A percentile compares a stretch with the other conserved stretches of the same genome.
phyloP scores from a whole-genome alignment of 305 asterid genomes.

The Plantago rigida region DNA sequence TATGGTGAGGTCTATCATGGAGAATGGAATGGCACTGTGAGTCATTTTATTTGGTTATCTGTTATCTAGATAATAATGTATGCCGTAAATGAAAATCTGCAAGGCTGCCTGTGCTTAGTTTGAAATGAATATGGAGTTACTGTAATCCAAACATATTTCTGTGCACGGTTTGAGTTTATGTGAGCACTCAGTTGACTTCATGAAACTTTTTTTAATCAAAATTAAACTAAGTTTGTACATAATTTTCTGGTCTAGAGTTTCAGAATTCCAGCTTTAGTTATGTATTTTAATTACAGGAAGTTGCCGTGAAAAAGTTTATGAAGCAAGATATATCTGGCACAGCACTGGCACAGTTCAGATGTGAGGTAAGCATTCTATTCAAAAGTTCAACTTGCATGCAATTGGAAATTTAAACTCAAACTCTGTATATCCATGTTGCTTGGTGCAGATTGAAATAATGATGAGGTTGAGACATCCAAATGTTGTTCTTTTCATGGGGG shows the following conservation, averaged over 20 bases:
- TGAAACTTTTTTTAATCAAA: constrained; percentile 8
- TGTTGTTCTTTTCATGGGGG: constrained; percentile 96
- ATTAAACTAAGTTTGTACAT: constrained; percentile 3
- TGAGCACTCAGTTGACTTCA: background rate
- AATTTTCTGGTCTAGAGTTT: background rate
- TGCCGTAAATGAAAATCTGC: constrained; percentile 10
- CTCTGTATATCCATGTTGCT: constrained; percentile 2
- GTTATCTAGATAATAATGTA: constrained; percentile 17
- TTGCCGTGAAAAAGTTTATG: constrained; percentile 93
- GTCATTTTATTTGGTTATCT: constrained; percentile 28
- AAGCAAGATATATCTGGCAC: constrained; percentile 93
- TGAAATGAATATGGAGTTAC: constrained; percentile 10
- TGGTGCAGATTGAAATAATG: constrained; percentile 83
- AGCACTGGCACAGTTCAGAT: constrained; percentile 78
- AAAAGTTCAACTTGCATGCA: background rate
- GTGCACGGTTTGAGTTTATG: constrained; percentile 13
- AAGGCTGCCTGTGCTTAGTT: background rate
- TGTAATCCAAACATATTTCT: constrained; percentile 9
- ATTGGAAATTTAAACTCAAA: constrained; percentile 10
- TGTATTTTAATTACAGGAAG: constrained; percentile 55
- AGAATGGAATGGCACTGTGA: constrained; percentile 95
- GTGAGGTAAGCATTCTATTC: constrained; percentile 53
- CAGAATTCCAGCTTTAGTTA: background rate
- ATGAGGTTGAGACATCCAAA: constrained; percentile 92
- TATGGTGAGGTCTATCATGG: constrained; percentile 92